A percentile compares a stretch with the other conserved stretches of the same genome.
Evolutionary conservation across 768 basidiomycete genomes (phyloP).

Genomic region (Nidularia sp.): DNA sequence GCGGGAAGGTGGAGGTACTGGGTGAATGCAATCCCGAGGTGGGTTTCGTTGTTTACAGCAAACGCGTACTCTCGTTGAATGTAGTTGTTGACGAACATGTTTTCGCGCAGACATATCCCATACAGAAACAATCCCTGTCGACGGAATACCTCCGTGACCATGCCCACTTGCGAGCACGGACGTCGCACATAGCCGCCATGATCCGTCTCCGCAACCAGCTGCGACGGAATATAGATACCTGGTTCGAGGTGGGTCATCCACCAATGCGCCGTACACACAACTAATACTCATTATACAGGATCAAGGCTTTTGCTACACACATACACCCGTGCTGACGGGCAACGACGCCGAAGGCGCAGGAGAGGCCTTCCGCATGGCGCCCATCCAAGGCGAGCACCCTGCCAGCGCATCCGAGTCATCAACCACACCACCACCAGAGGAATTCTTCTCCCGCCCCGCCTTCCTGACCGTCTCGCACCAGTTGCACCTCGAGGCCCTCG

Average conservation of each 20-base stretch:
- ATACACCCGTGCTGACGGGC: conserved; percentile 86
- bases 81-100: neutral
- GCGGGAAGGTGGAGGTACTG: conserved; percentile 31
- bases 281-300: conserved; percentile 33
- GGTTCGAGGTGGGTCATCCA: conserved; percentile 60
- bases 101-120: conserved; percentile 70
- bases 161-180: conserved; percentile 84
- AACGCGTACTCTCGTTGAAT: neutral
- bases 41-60: conserved; percentile 3
- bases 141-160: conserved; percentile 81
- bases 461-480: conserved; percentile 95
- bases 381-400: conserved; percentile 26
- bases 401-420: conserved; percentile 13
- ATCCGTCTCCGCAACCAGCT: conserved; percentile 66
- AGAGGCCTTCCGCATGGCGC: conserved; percentile 76
- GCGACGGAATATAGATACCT: conserved; percentile 52
- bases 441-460: conserved; percentile 75
- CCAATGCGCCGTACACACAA: neutral
- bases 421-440: conserved; percentile 18
- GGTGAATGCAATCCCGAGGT: conserved; percentile 48
- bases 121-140: conserved; percentile 84
- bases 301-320: conserved; percentile 74
- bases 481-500: conserved; percentile 88
- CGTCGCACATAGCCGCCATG: conserved; percentile 66
- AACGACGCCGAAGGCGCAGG: conserved; percentile 97